A percentile compares a stretch with the other conserved stretches of the same genome.
Conservation (phyloP, 2,329 filamentous ascomycete species). For the Allantophomopsis cytisporea region DNA sequence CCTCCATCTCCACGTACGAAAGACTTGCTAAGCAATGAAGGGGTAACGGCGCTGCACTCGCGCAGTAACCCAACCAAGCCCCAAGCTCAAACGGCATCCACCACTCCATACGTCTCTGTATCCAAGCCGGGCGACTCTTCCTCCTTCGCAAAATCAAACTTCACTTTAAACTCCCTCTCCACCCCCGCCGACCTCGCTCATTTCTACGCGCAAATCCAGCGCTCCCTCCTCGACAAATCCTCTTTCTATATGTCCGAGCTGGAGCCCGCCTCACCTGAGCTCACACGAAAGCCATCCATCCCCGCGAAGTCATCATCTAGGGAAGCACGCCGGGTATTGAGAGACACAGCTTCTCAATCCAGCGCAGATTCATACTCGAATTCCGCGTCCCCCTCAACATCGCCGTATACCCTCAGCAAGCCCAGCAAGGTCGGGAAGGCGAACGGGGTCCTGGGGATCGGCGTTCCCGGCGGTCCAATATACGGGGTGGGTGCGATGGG, state of each 20-base stretch:
- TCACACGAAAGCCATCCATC: slow-evolving; percentile 3
- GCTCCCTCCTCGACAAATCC: slow-evolving; percentile 30
- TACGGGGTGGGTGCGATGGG: too few relatives aligned
- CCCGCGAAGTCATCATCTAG: neutral
- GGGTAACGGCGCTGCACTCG: slow-evolving; percentile 1
- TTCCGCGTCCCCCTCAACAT: neutral
- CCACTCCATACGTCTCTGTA: too few relatives aligned
- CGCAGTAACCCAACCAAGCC: neutral
- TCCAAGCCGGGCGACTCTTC: too few relatives aligned
- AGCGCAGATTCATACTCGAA: neutral
- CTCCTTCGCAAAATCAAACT: slow-evolving; percentile 32
- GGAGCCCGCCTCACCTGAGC: slow-evolving; percentile 5
- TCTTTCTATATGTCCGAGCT: slow-evolving; percentile 26
- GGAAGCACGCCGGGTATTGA: too few relatives aligned
- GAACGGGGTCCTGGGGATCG: too few relatives aligned
- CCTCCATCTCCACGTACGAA: slow-evolving; percentile 8
- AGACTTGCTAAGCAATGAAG: slow-evolving; percentile 8
- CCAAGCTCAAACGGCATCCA: neutral
- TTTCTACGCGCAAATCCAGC: slow-evolving; percentile 38
- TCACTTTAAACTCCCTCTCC: slow-evolving; percentile 39
- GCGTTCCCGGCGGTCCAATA: too few relatives aligned
- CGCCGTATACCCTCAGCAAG: neutral
- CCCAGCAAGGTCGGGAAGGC: too few relatives aligned
- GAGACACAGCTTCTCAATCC: neutral
- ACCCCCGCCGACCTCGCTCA: slow-evolving; percentile 36